A percentile compares a stretch with the other conserved stretches of the same genome.
These are phyloP conservation scores for Triangularia setosa DNA, from an alignment of 2,329 filamentous ascomycete genomes.

Conservation along the genomic window DNA sequence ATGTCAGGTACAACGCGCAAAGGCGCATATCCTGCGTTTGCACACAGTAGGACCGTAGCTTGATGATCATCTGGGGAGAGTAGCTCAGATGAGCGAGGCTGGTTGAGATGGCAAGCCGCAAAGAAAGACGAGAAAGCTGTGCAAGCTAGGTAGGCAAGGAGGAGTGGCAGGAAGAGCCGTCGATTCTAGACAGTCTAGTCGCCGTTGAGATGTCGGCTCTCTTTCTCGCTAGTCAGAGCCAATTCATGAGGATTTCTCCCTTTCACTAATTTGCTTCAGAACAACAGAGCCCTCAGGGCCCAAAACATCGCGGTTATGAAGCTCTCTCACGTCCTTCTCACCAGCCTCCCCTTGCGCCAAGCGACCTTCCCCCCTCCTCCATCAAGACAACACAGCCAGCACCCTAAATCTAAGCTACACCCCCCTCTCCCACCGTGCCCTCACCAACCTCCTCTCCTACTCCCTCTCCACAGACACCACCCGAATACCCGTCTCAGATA, in stretches of 20 bases:
- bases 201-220: no score
- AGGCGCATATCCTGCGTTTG: not conserved
- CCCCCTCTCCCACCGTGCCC: conserved; percentile 23
- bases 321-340: not conserved
- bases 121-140: not conserved
- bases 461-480: conserved; percentile 31
- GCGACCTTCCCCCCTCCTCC: not conserved
- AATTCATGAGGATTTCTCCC: not conserved
- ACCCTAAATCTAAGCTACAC: conserved; percentile 7
- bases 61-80: not conserved
- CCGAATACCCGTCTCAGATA: conserved; percentile 31
- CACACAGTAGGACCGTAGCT: not conserved
- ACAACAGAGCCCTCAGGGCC: no score
- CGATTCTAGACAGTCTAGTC: not conserved
- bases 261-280: no score
- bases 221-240: not conserved
- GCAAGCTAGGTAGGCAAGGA: not conserved
- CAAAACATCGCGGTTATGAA: not conserved
- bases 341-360: not conserved
- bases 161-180: not conserved
- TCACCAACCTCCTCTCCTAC: conserved; percentile 36
- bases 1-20: not conserved
- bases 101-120: not conserved
- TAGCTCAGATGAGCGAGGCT: not conserved
- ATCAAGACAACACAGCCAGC: not conserved